Percentiles rank a stretch among this genome's conserved stretches.
phyloP scores from a whole-genome alignment of 225 moss, liverwort and hornwort species.

The Bryum argenteum region DNA sequence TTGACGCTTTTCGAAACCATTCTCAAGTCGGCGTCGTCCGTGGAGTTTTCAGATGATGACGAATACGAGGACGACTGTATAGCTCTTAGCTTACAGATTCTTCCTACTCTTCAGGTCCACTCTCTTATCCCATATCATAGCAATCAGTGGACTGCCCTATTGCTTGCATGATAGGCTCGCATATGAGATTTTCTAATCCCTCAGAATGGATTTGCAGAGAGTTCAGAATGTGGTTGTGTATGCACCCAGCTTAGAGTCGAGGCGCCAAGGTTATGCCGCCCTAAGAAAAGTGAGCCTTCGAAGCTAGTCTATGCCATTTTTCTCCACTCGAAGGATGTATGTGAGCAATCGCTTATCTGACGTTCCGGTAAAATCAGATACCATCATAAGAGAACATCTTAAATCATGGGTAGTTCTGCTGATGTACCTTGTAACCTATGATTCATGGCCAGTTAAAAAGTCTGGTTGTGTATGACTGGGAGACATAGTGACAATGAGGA shows the following conservation, averaged over 20 bases:
- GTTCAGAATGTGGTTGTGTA: conserved; percentile 68
- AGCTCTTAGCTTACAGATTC: conserved; percentile 49
- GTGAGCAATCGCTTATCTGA: neutral
- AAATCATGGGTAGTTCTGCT: neutral
- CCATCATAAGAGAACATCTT: neutral
- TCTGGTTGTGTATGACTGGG: too few species aligned
- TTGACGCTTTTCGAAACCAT: conserved; percentile 53
- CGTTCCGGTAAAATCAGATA: neutral
- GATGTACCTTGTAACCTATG: neutral
- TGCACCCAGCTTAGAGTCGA: conserved; percentile 45
- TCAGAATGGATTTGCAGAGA: conserved; percentile 43
- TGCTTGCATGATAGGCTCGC: neutral
- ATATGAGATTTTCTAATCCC: conserved; percentile 9
- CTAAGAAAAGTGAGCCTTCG: conserved; percentile 58
- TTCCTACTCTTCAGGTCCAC: conserved; percentile 75
- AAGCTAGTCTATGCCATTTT: conserved; percentile 12
- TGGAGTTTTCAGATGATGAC: conserved; percentile 31
- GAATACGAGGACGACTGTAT: conserved; percentile 48
- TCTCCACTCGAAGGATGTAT: conserved; percentile 8
- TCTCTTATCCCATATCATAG: conserved; percentile 13
- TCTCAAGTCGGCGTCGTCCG: conserved; percentile 44
- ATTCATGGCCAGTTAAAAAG: too few species aligned
- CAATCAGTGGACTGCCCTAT: neutral
- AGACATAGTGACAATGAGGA: too few species aligned
- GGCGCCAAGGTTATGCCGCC: conserved; percentile 59